Evolutionary conservation across 1,284 basidiomycete genomes (phyloP), one percentile per base, ranked within the genome.

Genomic region (Leccinum subrobustum): DNA sequence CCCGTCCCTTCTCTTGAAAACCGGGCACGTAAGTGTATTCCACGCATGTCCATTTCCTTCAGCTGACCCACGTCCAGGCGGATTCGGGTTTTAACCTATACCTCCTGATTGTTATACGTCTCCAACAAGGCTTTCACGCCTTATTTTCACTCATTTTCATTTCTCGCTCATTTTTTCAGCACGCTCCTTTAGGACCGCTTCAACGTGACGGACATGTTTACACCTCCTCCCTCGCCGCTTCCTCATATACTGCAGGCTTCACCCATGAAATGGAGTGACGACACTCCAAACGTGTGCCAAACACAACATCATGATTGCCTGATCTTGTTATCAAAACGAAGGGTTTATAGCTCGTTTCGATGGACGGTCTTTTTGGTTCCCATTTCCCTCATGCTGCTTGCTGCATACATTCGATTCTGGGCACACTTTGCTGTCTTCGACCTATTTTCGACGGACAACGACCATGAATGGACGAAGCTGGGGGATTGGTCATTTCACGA

Each of bases 341-440:
- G 74, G 18, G 73, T 72, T 14, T 79, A 76, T 8, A 78, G 79
- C 33, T 74, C 79, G 25, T 79, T 77, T 63, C 73, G 76, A 64
- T 83, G 79, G 79, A 75, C 80, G 3, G 77, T 85, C 53, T 63
- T 89, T 48, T 64, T 85, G 39, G 78, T 87, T 2, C 87, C 87
- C 11, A 63, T 84, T 9, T 64, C 77, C 23, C 77, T 90, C 56
- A 69, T 85, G 37, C 61, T 85, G 48, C 78, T 89, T 60, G 83
- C 84, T 4, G 68, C 76, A 9, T 82, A 79, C 16, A 83, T 83
- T 18, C 81, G 78, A 20, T 83, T 79, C 65, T 60, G 80, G 63
- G 69, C 79, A 6, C 83, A 81, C 65, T 81, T 81, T 27, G 75
- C 74, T 35, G 72, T 76, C 9, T 77, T 84, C 62, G 80, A 83